Base-by-base conservation (phyloP, 139 green algal genomes). In the Picochlorum sp. region DNA sequence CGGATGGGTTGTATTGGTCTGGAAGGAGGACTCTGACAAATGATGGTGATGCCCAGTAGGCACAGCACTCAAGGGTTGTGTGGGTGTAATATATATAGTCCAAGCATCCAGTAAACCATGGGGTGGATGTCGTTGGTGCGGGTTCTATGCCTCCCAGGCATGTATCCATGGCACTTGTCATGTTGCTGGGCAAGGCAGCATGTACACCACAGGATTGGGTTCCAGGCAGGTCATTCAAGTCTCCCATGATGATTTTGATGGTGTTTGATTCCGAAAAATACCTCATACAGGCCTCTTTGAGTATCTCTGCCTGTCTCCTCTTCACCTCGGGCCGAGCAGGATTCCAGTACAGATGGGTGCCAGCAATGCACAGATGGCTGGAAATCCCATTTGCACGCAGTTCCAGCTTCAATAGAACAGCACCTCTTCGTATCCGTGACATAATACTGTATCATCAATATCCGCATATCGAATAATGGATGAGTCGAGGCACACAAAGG, bases 261-360 rank as follows among this genome's bases (percentile, higher is more conserved):
- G 0, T 65, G n/a, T n/a, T n/a, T n/a, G n/a, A n/a, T n/a, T n/a
- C n/a, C n/a, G n/a, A n/a, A n/a, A n/a, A n/a, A n/a, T n/a, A n/a
- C n/a, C 15, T 56, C 62, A n/a, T 4, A 0, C 16, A 60, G 0
- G 16, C 34, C 21, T 56, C 67, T 15, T 49, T 71, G 14, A 79
- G 15, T 11, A 66, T 16, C 28, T 44, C 26, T 1, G 69, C 74
- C 49, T 81, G 71, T 18, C 61, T 52, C 10, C 54, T 66, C 65
- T 83, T 84, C n/a, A 82, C 66, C 44, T 83, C 79, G 0, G 81
- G 74, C 26, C 47, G 76, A 4, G 45, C 52, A 6, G 77, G 78
- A 57, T 85, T 23, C 70, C 75, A 86, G 60, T 78, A 84, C 7
- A 86, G 67, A 61, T 89, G 82, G n/a, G 76, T 78, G 44, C 58